phyloP scores from a whole-genome alignment of 75 land plant species.

The Chamaecyparis obtusa region DNA sequence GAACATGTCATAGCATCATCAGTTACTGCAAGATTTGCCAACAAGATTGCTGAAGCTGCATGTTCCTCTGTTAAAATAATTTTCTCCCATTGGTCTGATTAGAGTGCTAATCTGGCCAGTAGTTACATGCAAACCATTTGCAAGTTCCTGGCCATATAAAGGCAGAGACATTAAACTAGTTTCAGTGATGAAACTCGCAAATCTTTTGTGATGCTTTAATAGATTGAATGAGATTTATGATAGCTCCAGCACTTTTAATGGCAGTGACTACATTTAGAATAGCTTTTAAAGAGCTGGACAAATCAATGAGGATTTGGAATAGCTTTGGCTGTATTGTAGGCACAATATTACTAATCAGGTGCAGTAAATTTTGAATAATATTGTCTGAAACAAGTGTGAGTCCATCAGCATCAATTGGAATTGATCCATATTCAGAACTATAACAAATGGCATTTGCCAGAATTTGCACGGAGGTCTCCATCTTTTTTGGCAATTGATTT shows the following conservation, averaged over 20 bases:
- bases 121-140: constrained; percentile 70
- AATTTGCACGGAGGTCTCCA: constrained; percentile 87
- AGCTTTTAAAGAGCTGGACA: constrained; percentile 63
- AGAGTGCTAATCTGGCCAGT: constrained; percentile 82
- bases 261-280: constrained; percentile 61
- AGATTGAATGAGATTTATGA: constrained; percentile 83
- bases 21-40: constrained; percentile 79
- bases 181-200: constrained; percentile 61
- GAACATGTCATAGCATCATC: constrained; percentile 35
- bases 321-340: constrained; percentile 86
- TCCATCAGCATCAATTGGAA: constrained; percentile 56
- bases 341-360: constrained; percentile 93
- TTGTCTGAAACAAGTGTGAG: constrained; percentile 87
- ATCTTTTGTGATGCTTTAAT: constrained; percentile 88
- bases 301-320: constrained; percentile 86
- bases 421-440: constrained; percentile 43
- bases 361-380: constrained; percentile 72
- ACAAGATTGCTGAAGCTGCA: constrained; percentile 67
- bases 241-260: constrained; percentile 93
- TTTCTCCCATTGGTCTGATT: constrained; percentile 52
- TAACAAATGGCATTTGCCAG: constrained; percentile 82
- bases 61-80: constrained; percentile 80
- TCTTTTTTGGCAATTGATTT: constrained; percentile 72
- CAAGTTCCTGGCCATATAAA: constrained; percentile 86
- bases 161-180: constrained; percentile 73